These are phyloP conservation scores for Dillenia turbinata DNA, from an alignment of 164 flowering plant species.

Conservation along the genomic window DNA sequence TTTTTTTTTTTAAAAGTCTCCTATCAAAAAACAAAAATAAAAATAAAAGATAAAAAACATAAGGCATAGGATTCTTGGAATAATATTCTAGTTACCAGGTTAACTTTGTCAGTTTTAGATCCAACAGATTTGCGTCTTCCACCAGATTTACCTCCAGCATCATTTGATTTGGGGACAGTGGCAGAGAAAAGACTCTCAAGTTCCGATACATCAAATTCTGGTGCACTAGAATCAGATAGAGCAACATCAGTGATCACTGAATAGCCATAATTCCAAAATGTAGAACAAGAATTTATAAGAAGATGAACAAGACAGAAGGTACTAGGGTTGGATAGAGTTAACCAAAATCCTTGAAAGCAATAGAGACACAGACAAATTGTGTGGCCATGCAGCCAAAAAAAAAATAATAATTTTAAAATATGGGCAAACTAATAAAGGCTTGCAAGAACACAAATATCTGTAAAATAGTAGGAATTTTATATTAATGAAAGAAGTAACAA, in stretches of 20 bases:
- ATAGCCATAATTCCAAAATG: neutral
- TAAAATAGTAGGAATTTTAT: neutral
- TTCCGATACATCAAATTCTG: slow-evolving; percentile 95
- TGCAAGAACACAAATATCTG: too few species aligned
- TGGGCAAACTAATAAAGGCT: too few species aligned
- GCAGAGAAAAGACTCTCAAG: slow-evolving; percentile 89
- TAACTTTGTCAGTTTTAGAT: slow-evolving; percentile 76
- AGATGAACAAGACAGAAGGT: too few species aligned
- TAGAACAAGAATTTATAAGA: neutral
- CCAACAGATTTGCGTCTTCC: slow-evolving; percentile 78
- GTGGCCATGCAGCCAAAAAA: too few species aligned
- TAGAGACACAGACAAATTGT: too few species aligned
- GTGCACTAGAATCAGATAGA: slow-evolving; percentile 43
- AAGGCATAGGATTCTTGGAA: too few species aligned
- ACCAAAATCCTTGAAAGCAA: too few species aligned
- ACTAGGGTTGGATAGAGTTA: too few species aligned
- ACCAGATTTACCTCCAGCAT: slow-evolving; percentile 52
- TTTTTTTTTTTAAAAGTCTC: too few species aligned
- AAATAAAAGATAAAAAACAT: too few species aligned
- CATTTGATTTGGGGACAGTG: slow-evolving; percentile 59
- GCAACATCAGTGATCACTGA: slow-evolving; percentile 4
- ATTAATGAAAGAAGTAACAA: slow-evolving; percentile 11
- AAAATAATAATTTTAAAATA: too few species aligned
- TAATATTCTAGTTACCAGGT: slow-evolving; percentile 46
- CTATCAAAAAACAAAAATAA: too few species aligned